Base-by-base conservation (phyloP, 495 filamentous ascomycete genomes). In the Penicillium herquei region DNA sequence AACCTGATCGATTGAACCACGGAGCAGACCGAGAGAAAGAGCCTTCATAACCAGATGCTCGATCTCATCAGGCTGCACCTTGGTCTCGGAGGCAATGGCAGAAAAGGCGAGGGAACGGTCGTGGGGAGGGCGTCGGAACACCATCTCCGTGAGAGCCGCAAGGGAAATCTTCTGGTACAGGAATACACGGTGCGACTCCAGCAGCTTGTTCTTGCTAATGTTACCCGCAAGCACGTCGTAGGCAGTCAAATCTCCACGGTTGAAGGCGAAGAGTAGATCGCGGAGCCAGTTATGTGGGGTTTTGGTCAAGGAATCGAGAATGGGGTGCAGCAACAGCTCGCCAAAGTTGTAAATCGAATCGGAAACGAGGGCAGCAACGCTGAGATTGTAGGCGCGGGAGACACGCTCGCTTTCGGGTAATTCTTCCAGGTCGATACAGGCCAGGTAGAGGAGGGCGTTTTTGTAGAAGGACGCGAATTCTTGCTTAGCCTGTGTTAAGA, bases 1-100 rank as follows among this genome's bases (percentile, higher is more conserved):
- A 30, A 98, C 94, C 77, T 99, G 92, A 73, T 99, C 94, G 58
- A 99, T 99, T 40, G 87, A 93, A 3, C 94, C 94, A 62, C 85
- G 82, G 57, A 99, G 78, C 62, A 99, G 78, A 0, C 92, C 95
- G 63, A 98, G 72, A 61, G 91, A 96, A 63, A 99, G 74, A 45
- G 94, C 95, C 82, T 96, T 96, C 94, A 99, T 99, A 64, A 99
- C 87, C 49, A 99, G 74, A 65, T 97, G 93, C 80, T 99, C 94
- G 56, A 98, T 96, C 75, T 97, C 91, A 61, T 90, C 83, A 12
- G 85, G 82, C 63, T 84, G 80, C 41, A 99, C 94, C 70, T 96
- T 95, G 7, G 94, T 99, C 78, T 98, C 94, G 55, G 86, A 78
- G 7, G 86, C 82, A 61, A 99, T 96, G 14, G 90, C 88, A 41